phyloP scores from a whole-genome alignment of 345 rosid species.

The Eutrema japonicum region DNA sequence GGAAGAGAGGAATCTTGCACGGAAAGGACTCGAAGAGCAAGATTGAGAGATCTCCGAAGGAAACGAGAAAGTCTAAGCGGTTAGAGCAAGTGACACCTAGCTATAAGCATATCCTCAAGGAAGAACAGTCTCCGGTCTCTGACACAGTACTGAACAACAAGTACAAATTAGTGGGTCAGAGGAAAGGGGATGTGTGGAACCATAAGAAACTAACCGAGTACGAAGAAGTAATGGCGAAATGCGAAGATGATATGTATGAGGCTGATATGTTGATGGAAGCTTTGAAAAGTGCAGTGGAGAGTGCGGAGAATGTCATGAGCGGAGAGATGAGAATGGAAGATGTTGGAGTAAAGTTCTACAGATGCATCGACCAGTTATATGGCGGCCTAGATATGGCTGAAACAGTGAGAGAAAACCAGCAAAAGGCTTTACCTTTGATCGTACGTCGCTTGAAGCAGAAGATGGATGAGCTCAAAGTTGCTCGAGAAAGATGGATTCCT shows the following conservation, averaged over 20 bases:
- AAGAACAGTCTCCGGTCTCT: not conserved
- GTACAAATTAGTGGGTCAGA: not conserved
- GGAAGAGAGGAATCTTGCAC: not conserved
- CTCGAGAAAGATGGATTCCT: not conserved
- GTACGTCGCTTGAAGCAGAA: slow-evolving; percentile 10
- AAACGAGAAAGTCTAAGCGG: not conserved
- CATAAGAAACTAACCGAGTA: not conserved
- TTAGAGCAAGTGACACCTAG: not conserved
- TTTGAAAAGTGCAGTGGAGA: slow-evolving; percentile 1
- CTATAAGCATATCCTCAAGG: slow-evolving; percentile 21
- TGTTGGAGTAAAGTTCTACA: slow-evolving; percentile 7
- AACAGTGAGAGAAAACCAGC: not conserved
- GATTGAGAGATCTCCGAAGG: not conserved
- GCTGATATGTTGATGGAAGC: not conserved
- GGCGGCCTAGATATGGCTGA: not conserved
- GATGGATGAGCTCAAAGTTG: not conserved
- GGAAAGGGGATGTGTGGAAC: no score
- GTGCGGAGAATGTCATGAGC: not conserved
- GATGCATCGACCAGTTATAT: not conserved
- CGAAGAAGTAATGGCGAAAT: slow-evolving; percentile 2
- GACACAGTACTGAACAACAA: not conserved
- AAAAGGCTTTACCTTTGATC: slow-evolving; percentile 18
- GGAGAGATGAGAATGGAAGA: slow-evolving; percentile 1
- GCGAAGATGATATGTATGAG: slow-evolving; percentile 30
- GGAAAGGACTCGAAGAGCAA: not conserved